phyloP scores from a whole-genome alignment of 306 rosid species.

The Gleditsia sinensis region DNA sequence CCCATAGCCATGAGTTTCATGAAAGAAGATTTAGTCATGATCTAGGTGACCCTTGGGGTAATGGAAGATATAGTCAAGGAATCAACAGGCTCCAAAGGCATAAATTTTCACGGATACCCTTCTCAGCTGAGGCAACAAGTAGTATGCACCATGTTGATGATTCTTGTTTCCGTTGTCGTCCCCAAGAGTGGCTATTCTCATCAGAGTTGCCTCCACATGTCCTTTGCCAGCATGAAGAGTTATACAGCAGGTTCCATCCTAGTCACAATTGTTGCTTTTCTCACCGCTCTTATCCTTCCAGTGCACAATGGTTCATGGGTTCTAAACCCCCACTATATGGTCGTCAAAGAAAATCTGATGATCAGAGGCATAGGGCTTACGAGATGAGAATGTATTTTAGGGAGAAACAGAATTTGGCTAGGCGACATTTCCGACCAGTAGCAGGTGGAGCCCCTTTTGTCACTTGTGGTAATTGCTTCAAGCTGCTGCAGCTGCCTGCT shows the following conservation, averaged over 20 bases:
- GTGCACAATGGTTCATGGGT: conserved; percentile 45
- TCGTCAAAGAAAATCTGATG: conserved; percentile 45
- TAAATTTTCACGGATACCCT: conserved; percentile 54
- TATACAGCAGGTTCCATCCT: conserved; percentile 40
- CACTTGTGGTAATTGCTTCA: conserved; percentile 70
- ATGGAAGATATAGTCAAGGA: conserved; percentile 49
- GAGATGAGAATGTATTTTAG: conserved; percentile 48
- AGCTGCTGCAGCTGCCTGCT: conserved; percentile 70
- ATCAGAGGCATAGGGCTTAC: conserved; percentile 45
- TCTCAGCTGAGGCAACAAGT: conserved; percentile 66
- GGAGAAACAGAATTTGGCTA: conserved; percentile 52
- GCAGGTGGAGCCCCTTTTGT: conserved; percentile 92
- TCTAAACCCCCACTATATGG: conserved; percentile 48
- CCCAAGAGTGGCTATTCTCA: conserved; percentile 47
- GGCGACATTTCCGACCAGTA: conserved; percentile 70
- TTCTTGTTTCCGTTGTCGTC: conserved; percentile 46
- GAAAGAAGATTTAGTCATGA: conserved; percentile 48
- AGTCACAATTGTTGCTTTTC: conserved; percentile 43
- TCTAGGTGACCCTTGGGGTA: conserved; percentile 41
- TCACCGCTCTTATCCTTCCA: conserved; percentile 52
- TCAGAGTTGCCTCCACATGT: conserved; percentile 50
- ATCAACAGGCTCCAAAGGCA: conserved; percentile 42
- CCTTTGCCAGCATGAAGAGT: conserved; percentile 35
- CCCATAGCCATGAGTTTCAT: conserved; percentile 42
- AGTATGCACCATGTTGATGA: conserved; percentile 54